A percentile compares a stretch with the other conserved stretches of the same genome.
Evolutionary conservation across 2,329 filamentous ascomycete species (phyloP).

Genomic region (Pseudogymnoascus sp.): DNA sequence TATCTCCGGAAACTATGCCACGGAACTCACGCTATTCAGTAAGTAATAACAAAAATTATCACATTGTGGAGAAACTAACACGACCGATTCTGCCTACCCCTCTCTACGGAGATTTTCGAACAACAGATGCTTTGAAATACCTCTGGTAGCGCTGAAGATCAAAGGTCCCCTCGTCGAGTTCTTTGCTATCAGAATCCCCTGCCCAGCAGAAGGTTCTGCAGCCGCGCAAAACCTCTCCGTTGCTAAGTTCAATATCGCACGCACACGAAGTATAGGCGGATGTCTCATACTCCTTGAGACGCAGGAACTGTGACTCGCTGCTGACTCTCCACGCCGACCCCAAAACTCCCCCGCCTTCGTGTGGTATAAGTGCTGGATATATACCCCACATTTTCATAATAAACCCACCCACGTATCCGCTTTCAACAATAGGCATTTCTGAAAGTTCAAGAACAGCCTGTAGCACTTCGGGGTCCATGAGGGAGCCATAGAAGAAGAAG

Average conservation of each 20-base stretch:
- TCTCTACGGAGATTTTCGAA: constrained; percentile 3
- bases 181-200: not conserved
- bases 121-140: not conserved
- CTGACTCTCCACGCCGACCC: not conserved
- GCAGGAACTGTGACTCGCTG: not conserved
- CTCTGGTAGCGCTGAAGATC: constrained; percentile 6
- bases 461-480: constrained; percentile 28
- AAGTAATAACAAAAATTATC: not conserved
- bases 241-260: not conserved
- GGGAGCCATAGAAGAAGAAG: constrained; percentile 29
- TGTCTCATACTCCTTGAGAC: constrained; percentile 1
- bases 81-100: not conserved
- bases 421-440: constrained; percentile 20
- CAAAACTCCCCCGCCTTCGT: not conserved
- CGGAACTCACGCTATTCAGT: not conserved
- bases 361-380: constrained; percentile 22
- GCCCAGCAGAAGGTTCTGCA: constrained; percentile 3
- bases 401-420: constrained; percentile 24
- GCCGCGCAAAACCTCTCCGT: not conserved
- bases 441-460: constrained; percentile 24
- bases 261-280: not conserved
- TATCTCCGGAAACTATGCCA: not conserved
- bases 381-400: constrained; percentile 28
- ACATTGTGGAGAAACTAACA: constrained; percentile 1
- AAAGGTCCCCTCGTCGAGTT: not conserved